Percentiles rank a stretch among this genome's conserved stretches.
These are phyloP conservation scores for Phoma sp. DNA, from an alignment of 2,329 filamentous ascomycete species.

Conservation along the genomic window DNA sequence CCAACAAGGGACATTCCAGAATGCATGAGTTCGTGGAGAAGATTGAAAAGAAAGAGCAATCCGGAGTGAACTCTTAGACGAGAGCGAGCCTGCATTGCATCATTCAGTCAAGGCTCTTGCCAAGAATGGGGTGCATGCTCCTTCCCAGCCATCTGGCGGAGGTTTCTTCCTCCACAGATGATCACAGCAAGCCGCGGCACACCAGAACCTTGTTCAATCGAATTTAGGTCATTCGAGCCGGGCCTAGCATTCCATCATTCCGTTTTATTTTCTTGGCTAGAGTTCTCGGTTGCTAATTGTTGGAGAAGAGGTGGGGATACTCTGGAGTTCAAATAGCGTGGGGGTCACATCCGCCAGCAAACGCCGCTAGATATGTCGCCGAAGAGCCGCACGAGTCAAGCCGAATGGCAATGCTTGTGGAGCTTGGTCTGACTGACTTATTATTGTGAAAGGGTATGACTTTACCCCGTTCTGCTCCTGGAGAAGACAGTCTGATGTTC, in stretches of 20 bases:
- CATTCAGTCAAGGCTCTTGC: not conserved
- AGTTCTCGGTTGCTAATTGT: slow-evolving; percentile 4
- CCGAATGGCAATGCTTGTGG: slow-evolving; percentile 2
- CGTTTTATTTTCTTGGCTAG: slow-evolving; percentile 11
- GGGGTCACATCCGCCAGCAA: slow-evolving; percentile 2
- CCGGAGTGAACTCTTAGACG: too few relatives aligned
- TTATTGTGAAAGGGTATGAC: not conserved
- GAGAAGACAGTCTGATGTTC: too few relatives aligned
- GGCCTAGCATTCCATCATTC: not conserved
- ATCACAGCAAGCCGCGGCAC: slow-evolving; percentile 3
- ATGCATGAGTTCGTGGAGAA: too few relatives aligned
- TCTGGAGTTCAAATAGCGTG: slow-evolving; percentile 10
- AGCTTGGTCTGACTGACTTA: not conserved
- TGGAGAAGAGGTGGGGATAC: slow-evolving; percentile 9
- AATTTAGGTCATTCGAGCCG: not conserved
- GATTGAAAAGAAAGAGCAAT: too few relatives aligned
- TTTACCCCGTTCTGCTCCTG: not conserved
- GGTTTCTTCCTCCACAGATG: not conserved
- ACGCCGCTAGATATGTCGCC: slow-evolving; percentile 3
- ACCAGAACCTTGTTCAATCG: not conserved
- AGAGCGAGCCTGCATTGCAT: not conserved
- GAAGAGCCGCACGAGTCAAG: slow-evolving; percentile 12
- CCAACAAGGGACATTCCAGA: too few relatives aligned
- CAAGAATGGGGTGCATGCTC: not conserved
- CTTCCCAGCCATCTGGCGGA: not conserved